phyloP scores from a whole-genome alignment of 2,329 filamentous ascomycete genomes.

The Aspergillus carbonarius region DNA sequence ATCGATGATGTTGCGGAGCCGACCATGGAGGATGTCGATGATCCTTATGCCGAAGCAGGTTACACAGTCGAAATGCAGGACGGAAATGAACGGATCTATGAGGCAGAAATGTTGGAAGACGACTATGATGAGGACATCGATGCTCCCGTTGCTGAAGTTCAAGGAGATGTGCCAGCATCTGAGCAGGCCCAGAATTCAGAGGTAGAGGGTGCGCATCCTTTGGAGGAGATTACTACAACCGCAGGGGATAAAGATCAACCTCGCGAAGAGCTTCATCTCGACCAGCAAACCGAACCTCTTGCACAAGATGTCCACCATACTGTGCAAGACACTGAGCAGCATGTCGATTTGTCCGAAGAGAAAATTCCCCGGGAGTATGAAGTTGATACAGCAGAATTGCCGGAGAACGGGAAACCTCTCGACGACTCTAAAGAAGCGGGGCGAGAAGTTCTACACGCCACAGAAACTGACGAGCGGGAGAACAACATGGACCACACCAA shows the following conservation, averaged over 20 bases:
- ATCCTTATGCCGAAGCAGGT: constrained; percentile 26
- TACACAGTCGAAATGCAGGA: constrained; percentile 33
- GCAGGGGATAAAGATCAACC: constrained; percentile 1
- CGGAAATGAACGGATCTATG: constrained; percentile 31
- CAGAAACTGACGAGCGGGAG: constrained; percentile 5
- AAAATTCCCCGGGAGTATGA: constrained; percentile 9
- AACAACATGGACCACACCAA: constrained; percentile 4
- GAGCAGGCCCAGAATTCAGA: constrained; percentile 10
- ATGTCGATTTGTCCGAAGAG: constrained; percentile 9
- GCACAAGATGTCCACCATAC: neutral
- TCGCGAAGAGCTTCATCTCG: constrained; percentile 1
- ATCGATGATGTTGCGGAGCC: constrained; percentile 45
- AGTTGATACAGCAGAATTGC: constrained; percentile 2
- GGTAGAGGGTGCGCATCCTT: neutral
- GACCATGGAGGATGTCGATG: constrained; percentile 39
- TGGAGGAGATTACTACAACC: neutral
- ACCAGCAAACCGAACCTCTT: constrained; percentile 6
- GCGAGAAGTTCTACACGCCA: constrained; percentile 8
- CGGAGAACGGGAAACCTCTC: constrained; percentile 7
- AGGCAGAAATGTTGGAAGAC: constrained; percentile 43
- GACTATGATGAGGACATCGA: constrained; percentile 39
- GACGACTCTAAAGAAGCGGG: constrained; percentile 25
- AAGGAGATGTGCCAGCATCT: constrained; percentile 10
- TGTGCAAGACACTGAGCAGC: constrained; percentile 3
- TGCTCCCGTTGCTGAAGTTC: constrained; percentile 26